Conservation (phyloP, 176 grass and related monocot species). For the Carex cristatella region DNA sequence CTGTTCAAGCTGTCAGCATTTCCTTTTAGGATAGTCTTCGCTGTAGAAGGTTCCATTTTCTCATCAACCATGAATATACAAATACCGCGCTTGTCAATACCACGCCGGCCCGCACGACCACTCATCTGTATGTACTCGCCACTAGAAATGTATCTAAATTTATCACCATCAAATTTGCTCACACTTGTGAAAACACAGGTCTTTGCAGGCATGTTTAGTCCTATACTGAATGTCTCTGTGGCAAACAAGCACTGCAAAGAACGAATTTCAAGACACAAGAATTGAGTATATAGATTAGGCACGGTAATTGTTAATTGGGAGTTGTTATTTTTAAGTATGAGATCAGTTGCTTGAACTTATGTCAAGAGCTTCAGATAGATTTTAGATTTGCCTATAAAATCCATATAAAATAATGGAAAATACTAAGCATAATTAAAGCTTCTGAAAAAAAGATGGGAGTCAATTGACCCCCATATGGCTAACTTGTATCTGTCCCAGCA, state of each 20-base stretch:
- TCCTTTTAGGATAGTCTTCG: constrained; percentile 94
- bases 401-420: neutral
- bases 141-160: constrained; percentile 89
- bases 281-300: neutral
- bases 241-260: constrained; percentile 85
- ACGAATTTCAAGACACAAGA: constrained; percentile 11
- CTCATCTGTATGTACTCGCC: constrained; percentile 99
- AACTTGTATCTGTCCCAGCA: neutral
- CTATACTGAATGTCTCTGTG: constrained; percentile 99
- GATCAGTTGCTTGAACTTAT: neutral
- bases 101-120: constrained; percentile 84
- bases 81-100: constrained; percentile 87
- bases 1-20: constrained; percentile 98
- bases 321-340: neutral
- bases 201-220: constrained; percentile 99
- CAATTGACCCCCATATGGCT: neutral
- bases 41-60: constrained; percentile 92
- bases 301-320: neutral
- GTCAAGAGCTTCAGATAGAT: neutral
- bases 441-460: neutral
- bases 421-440: neutral
- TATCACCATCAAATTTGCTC: constrained; percentile 88
- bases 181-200: constrained; percentile 97
- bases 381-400: neutral
- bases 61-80: constrained; percentile 98